Evolutionary conservation across 2,329 filamentous ascomycete species (phyloP).

Genomic region (Mycosphaerelloides madeirae): DNA sequence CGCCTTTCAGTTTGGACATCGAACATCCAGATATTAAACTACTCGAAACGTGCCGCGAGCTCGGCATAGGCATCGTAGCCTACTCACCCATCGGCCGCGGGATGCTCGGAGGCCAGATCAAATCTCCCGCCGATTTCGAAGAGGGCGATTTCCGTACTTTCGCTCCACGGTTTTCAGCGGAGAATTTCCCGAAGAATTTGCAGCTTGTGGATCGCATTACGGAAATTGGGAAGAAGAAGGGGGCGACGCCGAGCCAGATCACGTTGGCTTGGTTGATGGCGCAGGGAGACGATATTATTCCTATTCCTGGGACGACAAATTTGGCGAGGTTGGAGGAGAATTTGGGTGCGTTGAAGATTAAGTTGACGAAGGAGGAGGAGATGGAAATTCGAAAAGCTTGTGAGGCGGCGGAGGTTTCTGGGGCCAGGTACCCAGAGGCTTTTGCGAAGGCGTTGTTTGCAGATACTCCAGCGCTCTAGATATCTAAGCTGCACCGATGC

Average conservation of each 20-base stretch:
- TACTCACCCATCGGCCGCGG: slow-evolving; percentile 59
- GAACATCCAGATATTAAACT: slow-evolving; percentile 50
- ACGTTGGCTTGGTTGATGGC: slow-evolving; percentile 60
- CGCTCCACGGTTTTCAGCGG: slow-evolving; percentile 48
- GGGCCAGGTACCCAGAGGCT: slow-evolving; percentile 37
- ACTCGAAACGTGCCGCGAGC: slow-evolving; percentile 53
- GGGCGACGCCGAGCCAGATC: slow-evolving; percentile 53
- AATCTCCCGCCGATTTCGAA: slow-evolving; percentile 44
- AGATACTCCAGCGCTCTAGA: slow-evolving; percentile 32
- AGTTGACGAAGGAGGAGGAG: slow-evolving; percentile 35
- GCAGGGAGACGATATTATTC: slow-evolving; percentile 55
- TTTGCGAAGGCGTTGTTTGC: slow-evolving; percentile 34
- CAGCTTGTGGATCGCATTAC: slow-evolving; percentile 49
- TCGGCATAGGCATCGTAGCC: slow-evolving; percentile 54
- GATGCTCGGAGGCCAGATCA: slow-evolving; percentile 50
- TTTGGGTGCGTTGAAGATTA: slow-evolving; percentile 33
- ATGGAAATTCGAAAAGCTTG: slow-evolving; percentile 34
- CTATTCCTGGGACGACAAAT: slow-evolving; percentile 51
- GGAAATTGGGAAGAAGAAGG: slow-evolving; percentile 51
- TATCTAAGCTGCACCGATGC: no score
- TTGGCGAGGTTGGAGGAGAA: slow-evolving; percentile 46
- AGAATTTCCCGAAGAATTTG: slow-evolving; percentile 54
- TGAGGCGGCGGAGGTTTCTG: slow-evolving; percentile 32
- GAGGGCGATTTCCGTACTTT: slow-evolving; percentile 45
- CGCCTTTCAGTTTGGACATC: slow-evolving; percentile 53